Percentiles rank a stretch among this genome's conserved stretches.
Evolutionary conservation across 495 filamentous ascomycete genomes (phyloP).

Genomic region (Neurospora sp.): DNA sequence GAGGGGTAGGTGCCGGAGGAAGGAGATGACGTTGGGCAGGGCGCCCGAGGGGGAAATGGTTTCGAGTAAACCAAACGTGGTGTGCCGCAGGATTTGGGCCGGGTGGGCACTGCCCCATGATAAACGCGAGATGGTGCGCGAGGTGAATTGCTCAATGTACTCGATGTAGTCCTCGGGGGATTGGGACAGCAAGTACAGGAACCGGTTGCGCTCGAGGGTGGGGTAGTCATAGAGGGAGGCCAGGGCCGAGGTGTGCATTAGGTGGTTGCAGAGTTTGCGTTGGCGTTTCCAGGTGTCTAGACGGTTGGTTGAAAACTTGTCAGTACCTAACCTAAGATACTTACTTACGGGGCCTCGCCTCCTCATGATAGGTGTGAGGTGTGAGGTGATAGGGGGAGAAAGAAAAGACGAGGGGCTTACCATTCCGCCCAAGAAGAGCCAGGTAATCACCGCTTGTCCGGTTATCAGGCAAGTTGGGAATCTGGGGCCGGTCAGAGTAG

Average conservation of each 20-base stretch:
- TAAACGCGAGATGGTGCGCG: conserved; percentile 47
- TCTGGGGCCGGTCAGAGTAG: conserved; percentile 51
- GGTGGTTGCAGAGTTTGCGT: conserved; percentile 45
- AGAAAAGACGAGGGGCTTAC: conserved; percentile 13
- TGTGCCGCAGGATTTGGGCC: conserved; percentile 40
- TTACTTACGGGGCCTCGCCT: background rate
- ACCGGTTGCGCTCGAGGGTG: conserved; percentile 42
- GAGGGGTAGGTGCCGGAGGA: conserved; percentile 34
- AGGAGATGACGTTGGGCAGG: conserved; percentile 39
- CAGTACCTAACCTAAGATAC: background rate
- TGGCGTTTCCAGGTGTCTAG: conserved; percentile 49
- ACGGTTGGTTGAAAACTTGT: background rate
- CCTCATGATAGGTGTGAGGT: background rate
- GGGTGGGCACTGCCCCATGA: conserved; percentile 45
- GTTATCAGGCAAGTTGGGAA: conserved; percentile 44
- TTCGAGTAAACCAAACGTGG: conserved; percentile 47
- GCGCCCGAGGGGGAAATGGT: conserved; percentile 48
- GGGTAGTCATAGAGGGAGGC: conserved; percentile 41
- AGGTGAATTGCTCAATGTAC: conserved; percentile 48
- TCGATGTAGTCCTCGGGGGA: conserved; percentile 39
- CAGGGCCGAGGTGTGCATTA: conserved; percentile 40
- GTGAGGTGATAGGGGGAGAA: background rate
- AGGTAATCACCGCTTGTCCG: conserved; percentile 46
- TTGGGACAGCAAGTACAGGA: conserved; percentile 35
- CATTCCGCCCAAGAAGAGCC: conserved; percentile 42